phyloP scores from a whole-genome alignment of 108 stramenopile species.

The Schizochytrium sp. region DNA sequence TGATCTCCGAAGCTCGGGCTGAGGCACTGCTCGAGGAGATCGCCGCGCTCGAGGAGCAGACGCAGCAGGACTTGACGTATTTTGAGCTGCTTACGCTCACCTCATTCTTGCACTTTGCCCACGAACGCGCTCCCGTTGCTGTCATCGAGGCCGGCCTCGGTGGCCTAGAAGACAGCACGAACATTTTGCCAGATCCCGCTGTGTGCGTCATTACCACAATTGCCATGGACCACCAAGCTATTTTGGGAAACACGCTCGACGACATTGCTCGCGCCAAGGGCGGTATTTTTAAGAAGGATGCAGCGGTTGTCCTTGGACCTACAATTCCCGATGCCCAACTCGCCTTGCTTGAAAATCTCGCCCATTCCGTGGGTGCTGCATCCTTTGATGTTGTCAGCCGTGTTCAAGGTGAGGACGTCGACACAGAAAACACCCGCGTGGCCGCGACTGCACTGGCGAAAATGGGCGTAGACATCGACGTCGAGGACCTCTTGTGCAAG shows the following conservation, averaged over 20 bases:
- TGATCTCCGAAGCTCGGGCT: conserved; percentile 74
- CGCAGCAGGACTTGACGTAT: conserved; percentile 84
- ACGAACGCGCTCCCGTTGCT: conserved; percentile 53
- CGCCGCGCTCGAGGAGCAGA: conserved; percentile 58
- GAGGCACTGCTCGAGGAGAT: conserved; percentile 62
- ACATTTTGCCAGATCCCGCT: conserved; percentile 59
- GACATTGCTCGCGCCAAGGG: conserved; percentile 84
- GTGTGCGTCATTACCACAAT: conserved; percentile 79
- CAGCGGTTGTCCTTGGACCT: conserved; percentile 77
- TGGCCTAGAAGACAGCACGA: conserved; percentile 87
- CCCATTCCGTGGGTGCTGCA: background rate
- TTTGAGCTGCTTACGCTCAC: conserved; percentile 91
- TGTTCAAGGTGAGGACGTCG: background rate
- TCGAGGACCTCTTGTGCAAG: background rate
- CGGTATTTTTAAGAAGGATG: conserved; percentile 78
- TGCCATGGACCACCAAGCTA: conserved; percentile 84
- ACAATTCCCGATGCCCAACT: conserved; percentile 42
- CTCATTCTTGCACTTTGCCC: conserved; percentile 66
- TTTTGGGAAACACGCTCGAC: conserved; percentile 83
- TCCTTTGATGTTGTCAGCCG: background rate
- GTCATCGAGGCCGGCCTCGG: conserved; percentile 92
- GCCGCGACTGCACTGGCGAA: background rate
- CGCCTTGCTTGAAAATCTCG: background rate
- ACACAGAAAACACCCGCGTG: background rate
- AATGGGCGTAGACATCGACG: background rate